Evolutionary conservation across 164 flowering plant genomes (phyloP).

Genomic region (Vitis riparia): DNA sequence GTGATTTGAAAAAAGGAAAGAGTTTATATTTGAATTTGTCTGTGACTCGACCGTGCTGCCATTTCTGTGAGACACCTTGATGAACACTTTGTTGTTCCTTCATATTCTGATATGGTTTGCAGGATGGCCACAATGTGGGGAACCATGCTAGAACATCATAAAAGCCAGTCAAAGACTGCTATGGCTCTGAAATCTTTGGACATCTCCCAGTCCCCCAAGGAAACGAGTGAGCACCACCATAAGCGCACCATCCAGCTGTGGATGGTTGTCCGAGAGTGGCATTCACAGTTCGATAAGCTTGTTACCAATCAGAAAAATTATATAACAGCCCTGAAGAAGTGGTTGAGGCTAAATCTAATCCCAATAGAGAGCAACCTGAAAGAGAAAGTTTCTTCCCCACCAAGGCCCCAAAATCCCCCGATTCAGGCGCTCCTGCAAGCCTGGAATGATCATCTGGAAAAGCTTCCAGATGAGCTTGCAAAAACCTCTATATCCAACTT

Average conservation of each 20-base stretch:
- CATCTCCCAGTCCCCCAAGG: slow-evolving; percentile 48
- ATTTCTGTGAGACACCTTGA: too few relatives aligned
- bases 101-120: slow-evolving; percentile 12
- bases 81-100: too few relatives aligned
- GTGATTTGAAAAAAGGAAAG: too few relatives aligned
- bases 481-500: slow-evolving; percentile 34
- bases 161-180: slow-evolving; percentile 48
- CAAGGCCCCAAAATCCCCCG: slow-evolving; percentile 31
- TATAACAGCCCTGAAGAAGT: slow-evolving; percentile 63
- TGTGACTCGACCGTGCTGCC: too few relatives aligned
- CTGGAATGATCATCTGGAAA: slow-evolving; percentile 38
- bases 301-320: slow-evolving; percentile 66
- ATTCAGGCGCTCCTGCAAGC: slow-evolving; percentile 35
- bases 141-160: slow-evolving; percentile 62
- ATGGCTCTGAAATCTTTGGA: slow-evolving; percentile 49
- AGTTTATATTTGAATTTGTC: too few relatives aligned
- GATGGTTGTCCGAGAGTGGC: slow-evolving; percentile 63
- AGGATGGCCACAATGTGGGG: slow-evolving; percentile 97
- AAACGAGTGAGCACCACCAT: slow-evolving; percentile 74
- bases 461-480: slow-evolving; percentile 40
- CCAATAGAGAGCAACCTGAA: slow-evolving; percentile 49
- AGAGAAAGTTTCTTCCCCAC: slow-evolving; percentile 50
- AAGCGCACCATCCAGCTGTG: slow-evolving; percentile 64
- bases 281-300: slow-evolving; percentile 54
- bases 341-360: slow-evolving; percentile 67